A percentile compares a stretch with the other conserved stretches of the same genome.
Conservation (phyloP, 208 protist species). For the Trypanosoma avium region DNA sequence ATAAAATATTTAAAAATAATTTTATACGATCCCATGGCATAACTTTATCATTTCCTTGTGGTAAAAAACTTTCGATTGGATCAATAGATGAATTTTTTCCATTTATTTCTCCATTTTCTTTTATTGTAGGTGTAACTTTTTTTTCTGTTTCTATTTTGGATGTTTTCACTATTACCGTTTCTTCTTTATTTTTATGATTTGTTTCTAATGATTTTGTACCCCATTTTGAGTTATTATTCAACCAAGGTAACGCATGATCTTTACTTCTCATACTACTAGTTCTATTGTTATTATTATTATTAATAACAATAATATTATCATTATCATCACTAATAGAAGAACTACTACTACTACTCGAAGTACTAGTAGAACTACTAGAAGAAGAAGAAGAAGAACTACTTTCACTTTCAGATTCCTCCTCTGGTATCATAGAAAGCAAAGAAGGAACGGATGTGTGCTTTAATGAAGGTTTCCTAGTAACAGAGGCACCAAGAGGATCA, state of each 20-base stretch:
- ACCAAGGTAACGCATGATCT: not conserved
- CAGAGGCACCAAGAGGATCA: not conserved
- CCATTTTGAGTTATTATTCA: too few species aligned
- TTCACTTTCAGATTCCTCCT: constrained; percentile 13
- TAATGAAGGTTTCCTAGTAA: too few species aligned
- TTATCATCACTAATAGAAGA: not conserved
- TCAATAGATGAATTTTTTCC: not conserved
- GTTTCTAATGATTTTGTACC: too few species aligned
- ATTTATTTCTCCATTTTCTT: not conserved
- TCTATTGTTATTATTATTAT: not conserved
- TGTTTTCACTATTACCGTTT: not conserved
- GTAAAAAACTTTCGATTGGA: not conserved
- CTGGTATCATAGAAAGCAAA: constrained; percentile 4
- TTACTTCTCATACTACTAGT: not conserved
- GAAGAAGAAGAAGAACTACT: not conserved
- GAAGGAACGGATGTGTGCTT: not conserved
- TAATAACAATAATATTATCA: not conserved
- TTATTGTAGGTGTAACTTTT: not conserved
- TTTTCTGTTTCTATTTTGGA: not conserved
- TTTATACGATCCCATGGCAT: not conserved
- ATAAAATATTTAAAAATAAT: constrained; percentile 25
- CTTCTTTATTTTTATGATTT: too few species aligned
- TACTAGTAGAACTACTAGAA: constrained; percentile 1
- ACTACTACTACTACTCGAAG: not conserved
- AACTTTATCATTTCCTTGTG: not conserved